Evolutionary conservation across 2,329 filamentous ascomycete genomes (phyloP).

Genomic region (Colletotrichum coccodes): DNA sequence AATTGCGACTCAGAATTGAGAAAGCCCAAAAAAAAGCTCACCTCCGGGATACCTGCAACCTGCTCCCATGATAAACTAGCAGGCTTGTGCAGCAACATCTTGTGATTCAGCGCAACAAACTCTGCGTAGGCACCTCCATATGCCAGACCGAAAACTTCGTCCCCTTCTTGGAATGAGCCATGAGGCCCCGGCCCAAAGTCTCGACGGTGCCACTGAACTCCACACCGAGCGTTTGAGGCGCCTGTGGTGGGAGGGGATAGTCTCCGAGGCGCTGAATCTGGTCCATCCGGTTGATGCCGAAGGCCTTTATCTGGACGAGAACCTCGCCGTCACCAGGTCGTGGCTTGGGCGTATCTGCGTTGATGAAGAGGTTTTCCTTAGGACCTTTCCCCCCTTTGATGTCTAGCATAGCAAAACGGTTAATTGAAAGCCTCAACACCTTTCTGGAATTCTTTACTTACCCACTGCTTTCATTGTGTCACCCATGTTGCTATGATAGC

Average conservation of each 20-base stretch:
- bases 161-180: slow-evolving; percentile 73
- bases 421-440: no score
- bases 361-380: slow-evolving; percentile 68
- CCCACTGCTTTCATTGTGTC: not conserved
- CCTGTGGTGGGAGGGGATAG: slow-evolving; percentile 79
- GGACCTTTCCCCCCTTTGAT: slow-evolving; percentile 67
- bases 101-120: slow-evolving; percentile 78
- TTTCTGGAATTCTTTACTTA: not conserved
- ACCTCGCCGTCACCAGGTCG: slow-evolving; percentile 69
- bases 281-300: slow-evolving; percentile 90
- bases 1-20: not conserved
- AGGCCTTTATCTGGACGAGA: slow-evolving; percentile 82
- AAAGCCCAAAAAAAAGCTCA: slow-evolving; percentile 38
- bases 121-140: slow-evolving; percentile 94
- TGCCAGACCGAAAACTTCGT: slow-evolving; percentile 88
- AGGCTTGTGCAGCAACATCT: slow-evolving; percentile 88
- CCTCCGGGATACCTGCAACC: slow-evolving; percentile 84
- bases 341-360: slow-evolving; percentile 62
- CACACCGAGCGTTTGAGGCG: slow-evolving; percentile 76
- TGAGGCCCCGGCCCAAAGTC: slow-evolving; percentile 61
- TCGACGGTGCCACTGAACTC: slow-evolving; percentile 80
- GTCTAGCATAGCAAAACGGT: slow-evolving; percentile 56
- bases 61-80: slow-evolving; percentile 75
- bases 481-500: not conserved
- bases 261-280: slow-evolving; percentile 77